These are phyloP conservation scores for Collybia sordida DNA, from an alignment of 768 basidiomycete genomes.

Conservation along the genomic window DNA sequence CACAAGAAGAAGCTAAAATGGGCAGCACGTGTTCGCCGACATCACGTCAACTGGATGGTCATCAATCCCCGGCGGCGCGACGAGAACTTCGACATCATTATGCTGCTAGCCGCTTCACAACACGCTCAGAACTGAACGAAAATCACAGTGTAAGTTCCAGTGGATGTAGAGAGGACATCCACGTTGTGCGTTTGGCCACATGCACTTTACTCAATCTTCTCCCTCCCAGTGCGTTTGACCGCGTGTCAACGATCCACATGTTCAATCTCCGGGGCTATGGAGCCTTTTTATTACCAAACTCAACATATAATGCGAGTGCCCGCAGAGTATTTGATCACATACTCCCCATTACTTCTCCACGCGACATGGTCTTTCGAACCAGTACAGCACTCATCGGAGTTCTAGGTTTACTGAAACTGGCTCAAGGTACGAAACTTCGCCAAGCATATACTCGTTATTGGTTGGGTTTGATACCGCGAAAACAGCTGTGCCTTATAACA, in stretches of 20 bases:
- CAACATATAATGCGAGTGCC: background rate
- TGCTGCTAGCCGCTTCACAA: too few species aligned
- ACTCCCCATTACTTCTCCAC: background rate
- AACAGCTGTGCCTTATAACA: slow-evolving; percentile 28
- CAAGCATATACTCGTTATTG: background rate
- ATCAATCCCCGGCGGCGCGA: too few species aligned
- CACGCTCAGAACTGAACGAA: too few species aligned
- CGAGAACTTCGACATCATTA: too few species aligned
- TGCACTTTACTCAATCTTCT: slow-evolving; percentile 1
- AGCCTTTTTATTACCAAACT: background rate
- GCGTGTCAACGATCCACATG: slow-evolving; percentile 1
- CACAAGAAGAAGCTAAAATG: too few species aligned
- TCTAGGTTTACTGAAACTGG: background rate
- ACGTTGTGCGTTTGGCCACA: slow-evolving; percentile 1
- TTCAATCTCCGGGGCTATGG: background rate
- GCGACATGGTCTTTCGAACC: background rate
- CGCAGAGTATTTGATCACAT: background rate
- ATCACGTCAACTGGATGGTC: too few species aligned
- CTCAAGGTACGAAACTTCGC: background rate
- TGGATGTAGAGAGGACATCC: too few species aligned
- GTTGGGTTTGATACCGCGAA: background rate
- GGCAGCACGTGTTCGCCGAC: too few species aligned
- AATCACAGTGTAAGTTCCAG: too few species aligned
- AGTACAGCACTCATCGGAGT: slow-evolving; percentile 1
- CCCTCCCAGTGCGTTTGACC: background rate